Base-by-base conservation (phyloP, 2,329 filamentous ascomycete species). In the Aspergillus hiratsukae region DNA sequence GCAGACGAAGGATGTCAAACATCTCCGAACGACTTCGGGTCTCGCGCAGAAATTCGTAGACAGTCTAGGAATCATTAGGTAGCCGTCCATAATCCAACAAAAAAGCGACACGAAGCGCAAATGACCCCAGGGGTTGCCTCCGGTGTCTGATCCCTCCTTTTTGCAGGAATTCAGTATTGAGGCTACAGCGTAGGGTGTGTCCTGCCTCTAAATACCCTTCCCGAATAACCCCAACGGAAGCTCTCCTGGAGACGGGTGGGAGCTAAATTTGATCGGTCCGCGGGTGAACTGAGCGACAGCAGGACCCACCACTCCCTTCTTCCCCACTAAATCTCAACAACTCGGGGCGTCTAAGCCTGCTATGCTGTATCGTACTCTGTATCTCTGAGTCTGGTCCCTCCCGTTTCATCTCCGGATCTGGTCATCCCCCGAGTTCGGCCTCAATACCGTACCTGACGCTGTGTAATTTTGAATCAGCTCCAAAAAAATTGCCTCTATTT, bases 111-210 rank as follows among this genome's bases (percentile, higher is more conserved):
- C 40, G 52, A 19, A 19, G 29, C 9, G 28, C 53, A 45, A 51
- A 53, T 49, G 45, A 48, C 29, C 49, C 28, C 37, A 49, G 31
- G 23, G 28, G 21, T 56, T 11, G 21, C 43, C 10, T 27, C 21
- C 5, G 21, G 10, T 46, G 43, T 46, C 23, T 14, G 43, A 46
- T 46, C 43, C 21, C 21, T 46, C 21, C 43, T 46, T 46, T 46
- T 46, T 27, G 43, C 52, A 43, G 55, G 54, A 43, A 29, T 54
- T 55, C 61, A 64, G 63, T 65, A 64, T 62, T 64, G 57, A 59
- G 61, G 56, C 61, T 65, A 65, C 63, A 55, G 63, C 63, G 63
- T 65, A 65, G 61, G 63, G 63, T 55, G 49, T 56, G 64, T 65
- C 64, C 63, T 64, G 63, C 51, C 45, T 46, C 58, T 58, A 63